Conservation (phyloP, 306 rosid genomes). For the Medicago truncatula region MtrunA17r5.0-ANR NC_053042.1:34219001-34219500, state of each 20-base stretch:
- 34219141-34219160: conserved; percentile 56
- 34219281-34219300: conserved; percentile 32
- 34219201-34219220: conserved; percentile 62
- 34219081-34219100: conserved; percentile 44
- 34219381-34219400: too few relatives aligned
- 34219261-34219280: conserved; percentile 48
- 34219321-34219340: too few relatives aligned
- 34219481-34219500: too few relatives aligned
- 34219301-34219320: too few relatives aligned
- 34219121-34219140: conserved; percentile 52
- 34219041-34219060: conserved; percentile 91
- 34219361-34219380: too few relatives aligned
- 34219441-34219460: too few relatives aligned
- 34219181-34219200: conserved; percentile 63
- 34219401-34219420: too few relatives aligned
- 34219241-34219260: too few relatives aligned
- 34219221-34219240: conserved; percentile 44
- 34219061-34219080: conserved; percentile 66
- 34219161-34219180: conserved; percentile 53
- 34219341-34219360: too few relatives aligned
- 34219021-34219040: conserved; percentile 78
- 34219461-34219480: too few relatives aligned
- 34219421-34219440: too few relatives aligned
- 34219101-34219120: conserved; percentile 48
- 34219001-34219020: conserved; percentile 82